phyloP scores from a whole-genome alignment of 345 rosid genomes.

The Anacardium occidentale region DNA sequence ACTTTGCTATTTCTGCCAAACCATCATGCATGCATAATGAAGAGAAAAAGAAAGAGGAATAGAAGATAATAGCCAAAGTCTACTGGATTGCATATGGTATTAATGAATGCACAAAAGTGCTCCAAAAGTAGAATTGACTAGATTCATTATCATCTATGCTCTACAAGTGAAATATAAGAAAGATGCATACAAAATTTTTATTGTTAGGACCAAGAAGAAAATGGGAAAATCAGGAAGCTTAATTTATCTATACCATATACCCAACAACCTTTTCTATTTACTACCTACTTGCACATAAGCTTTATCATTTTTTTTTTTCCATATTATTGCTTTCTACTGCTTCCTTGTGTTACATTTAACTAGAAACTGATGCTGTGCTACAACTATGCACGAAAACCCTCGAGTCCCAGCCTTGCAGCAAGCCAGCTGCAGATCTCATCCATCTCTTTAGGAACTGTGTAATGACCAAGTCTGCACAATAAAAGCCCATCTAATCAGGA shows the following conservation, averaged over 20 bases:
- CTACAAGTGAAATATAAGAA: conserved; percentile 21
- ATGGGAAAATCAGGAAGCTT: conserved; percentile 24
- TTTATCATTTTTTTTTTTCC: conserved; percentile 12
- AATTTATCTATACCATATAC: conserved; percentile 40
- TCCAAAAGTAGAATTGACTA: conserved; percentile 16
- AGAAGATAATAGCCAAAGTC: not conserved
- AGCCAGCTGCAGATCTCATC: conserved; percentile 78
- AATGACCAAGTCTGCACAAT: conserved; percentile 78
- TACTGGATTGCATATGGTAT: not conserved
- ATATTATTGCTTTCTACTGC: conserved; percentile 31
- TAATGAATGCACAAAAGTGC: conserved; percentile 13
- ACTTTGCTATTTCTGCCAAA: not conserved
- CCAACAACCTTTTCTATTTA: conserved; percentile 19
- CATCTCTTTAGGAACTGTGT: conserved; percentile 88
- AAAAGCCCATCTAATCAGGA: conserved; percentile 8
- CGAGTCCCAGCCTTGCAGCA: conserved; percentile 64
- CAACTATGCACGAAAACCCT: conserved; percentile 46
- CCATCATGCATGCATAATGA: not conserved
- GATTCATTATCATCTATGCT: not conserved
- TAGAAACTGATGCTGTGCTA: conserved; percentile 14
- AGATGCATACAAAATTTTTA: conserved; percentile 30
- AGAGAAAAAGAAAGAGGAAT: not conserved
- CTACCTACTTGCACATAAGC: conserved; percentile 24
- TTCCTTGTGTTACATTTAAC: conserved; percentile 24
- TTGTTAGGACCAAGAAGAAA: conserved; percentile 26